Base-by-base conservation (phyloP, 345 rosid species). In the Populus davidiana region DNA sequence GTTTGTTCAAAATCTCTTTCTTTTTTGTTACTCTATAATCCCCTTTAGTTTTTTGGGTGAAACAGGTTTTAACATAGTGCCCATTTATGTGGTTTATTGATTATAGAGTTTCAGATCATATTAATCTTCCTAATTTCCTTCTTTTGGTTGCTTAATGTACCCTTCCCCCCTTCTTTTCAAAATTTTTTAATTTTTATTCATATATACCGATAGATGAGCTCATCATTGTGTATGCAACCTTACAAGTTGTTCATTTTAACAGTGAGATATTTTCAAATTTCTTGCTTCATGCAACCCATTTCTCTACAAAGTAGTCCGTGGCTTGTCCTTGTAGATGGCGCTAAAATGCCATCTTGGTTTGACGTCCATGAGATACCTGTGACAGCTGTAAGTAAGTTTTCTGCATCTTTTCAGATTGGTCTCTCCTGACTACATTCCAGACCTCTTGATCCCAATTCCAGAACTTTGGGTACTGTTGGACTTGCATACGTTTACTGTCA, bases 311-410 rank as follows among this genome's bases (percentile, higher is more conserved):
- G 18, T 35, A 17, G 41, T 66, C 18, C 6, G 12, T 43, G 18
- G 74, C 33, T 79, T 75, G 66, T 82, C 78, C 5, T 33, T 33
- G 5, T 33, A 94, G 98, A 89, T 87, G 96, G 95, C 83, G 78
- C 86, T 79, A 88, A 90, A 78, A 94, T 94, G 96, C 96, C 97
- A 70, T 92, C 97, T 44, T 94, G 98, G 98, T 94, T 94, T 80
- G 94, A 94, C 79, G 87, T 94, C 75, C 92, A 81, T 56, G 94
- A 94, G 92, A 90, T 94, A 75, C 97, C 98, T 35, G 82, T 94
- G 64, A 89, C 89, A 8, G 92, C 90, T 71, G 98, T 94, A 87
- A 89, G 87, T 23, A 52, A 20, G 23, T 39, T 31, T 77, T 21
- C 72, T 64, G 0, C 2, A 29, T 56, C 59, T 47, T 67, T 39